A percentile compares a stretch with the other conserved stretches of the same genome.
Evolutionary conservation across 2,329 filamentous ascomycete genomes (phyloP).

Genomic region (Cladosporium sp.): DNA sequence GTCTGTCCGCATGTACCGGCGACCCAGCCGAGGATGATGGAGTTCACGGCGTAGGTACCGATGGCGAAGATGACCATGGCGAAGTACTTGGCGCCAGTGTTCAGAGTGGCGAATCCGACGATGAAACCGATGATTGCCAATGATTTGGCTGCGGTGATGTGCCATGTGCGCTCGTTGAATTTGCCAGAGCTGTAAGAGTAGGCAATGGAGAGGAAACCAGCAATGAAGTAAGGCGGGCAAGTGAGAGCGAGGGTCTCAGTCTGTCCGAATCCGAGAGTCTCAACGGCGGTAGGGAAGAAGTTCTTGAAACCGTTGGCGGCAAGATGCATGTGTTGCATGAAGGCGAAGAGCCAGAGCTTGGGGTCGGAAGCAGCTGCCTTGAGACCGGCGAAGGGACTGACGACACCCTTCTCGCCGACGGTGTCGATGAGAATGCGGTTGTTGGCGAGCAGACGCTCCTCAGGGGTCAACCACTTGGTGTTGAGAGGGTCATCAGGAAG

Average conservation of each 20-base stretch:
- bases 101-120: slow-evolving; percentile 33
- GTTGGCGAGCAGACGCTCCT: slow-evolving; percentile 42
- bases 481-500: slow-evolving; percentile 59
- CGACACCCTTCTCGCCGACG: slow-evolving; percentile 42
- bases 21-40: slow-evolving; percentile 46
- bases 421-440: slow-evolving; percentile 49
- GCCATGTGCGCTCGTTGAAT: slow-evolving; percentile 38
- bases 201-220: slow-evolving; percentile 27
- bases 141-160: slow-evolving; percentile 34
- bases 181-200: slow-evolving; percentile 34
- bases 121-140: slow-evolving; percentile 35
- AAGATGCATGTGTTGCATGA: slow-evolving; percentile 55
- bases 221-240: slow-evolving; percentile 32
- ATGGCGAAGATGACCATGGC: slow-evolving; percentile 19
- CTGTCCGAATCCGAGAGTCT: slow-evolving; percentile 44
- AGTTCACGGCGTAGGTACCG: slow-evolving; percentile 44
- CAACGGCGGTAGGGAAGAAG: slow-evolving; percentile 43
- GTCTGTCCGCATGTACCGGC: slow-evolving; percentile 43
- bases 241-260: slow-evolving; percentile 51
- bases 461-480: slow-evolving; percentile 22
- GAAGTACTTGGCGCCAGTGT: slow-evolving; percentile 29
- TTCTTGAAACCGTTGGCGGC: slow-evolving; percentile 50
- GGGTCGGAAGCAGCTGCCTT: slow-evolving; percentile 47
- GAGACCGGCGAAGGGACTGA: slow-evolving; percentile 45
- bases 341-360: slow-evolving; percentile 49